Evolutionary conservation across 768 basidiomycete species (phyloP), one percentile per base, ranked within the genome.

Genomic region (Xerocomus spinulosus): DNA sequence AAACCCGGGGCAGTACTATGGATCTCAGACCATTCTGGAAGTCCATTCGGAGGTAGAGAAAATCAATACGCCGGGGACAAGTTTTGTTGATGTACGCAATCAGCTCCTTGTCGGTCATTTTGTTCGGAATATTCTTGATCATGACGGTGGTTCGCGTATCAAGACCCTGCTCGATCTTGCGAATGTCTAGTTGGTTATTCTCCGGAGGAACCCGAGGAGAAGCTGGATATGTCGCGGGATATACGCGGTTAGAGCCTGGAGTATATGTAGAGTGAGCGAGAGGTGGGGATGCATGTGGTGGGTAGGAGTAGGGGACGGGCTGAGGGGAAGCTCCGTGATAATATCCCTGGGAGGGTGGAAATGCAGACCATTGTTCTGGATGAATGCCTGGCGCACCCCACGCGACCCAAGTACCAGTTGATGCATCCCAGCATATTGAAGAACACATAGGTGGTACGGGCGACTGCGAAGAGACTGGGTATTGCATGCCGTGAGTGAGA

Each of bases 121-220:
- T 92, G 69, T 93, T 94, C 3, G 92, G 92, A 37, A 94, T 88
- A 59, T 94, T 94, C 70, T 92, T 91, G 52, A 89, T 81, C 87
- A 90, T 91, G 40, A 91, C 82, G 24, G 90, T 91, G 28, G 88
- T 89, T 26, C 90, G 75, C 29, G 83, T 89, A 56, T 92, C 89
- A 49, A 74, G 66, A 5, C 92, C 92, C 25, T 76, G 77, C 64
- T 86, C 87, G 57, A 94, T 92, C 49, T 75, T 75, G 35, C 70
- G 73, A 12, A 92, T 66, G 64, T 88, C 82, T 23, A 94, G 63
- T 55, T 75, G 73, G 58, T 86, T 85, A 51, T 73, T 70, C 58
- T 74, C 74, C 28, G 67, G 54, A 38, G 56, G 54, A 38, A 50
- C 44, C 32, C 60, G 63, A 46, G 67, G 56, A 45, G 66, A 66